phyloP scores from a whole-genome alignment of 306 rosid genomes.

The Citrullus amarus region DNA sequence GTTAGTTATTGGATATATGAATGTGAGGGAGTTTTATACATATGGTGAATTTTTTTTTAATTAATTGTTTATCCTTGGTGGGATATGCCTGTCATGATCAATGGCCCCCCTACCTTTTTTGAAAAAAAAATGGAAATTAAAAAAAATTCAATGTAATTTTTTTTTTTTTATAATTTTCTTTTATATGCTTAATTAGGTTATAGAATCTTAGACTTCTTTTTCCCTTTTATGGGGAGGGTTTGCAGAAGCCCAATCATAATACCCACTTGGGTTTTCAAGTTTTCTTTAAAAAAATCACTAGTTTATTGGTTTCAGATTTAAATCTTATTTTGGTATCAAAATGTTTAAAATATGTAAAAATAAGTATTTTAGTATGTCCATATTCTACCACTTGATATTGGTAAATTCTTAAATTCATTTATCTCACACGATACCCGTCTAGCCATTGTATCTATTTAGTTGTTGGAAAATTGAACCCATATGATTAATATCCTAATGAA shows the following conservation, averaged over 20 bases:
- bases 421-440: too few relatives aligned
- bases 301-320: background rate
- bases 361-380: too few relatives aligned
- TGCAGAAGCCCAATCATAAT: background rate
- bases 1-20: conserved; percentile 5
- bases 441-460: too few relatives aligned
- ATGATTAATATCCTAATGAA: too few relatives aligned
- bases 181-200: conserved; percentile 3
- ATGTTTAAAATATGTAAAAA: too few relatives aligned
- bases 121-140: background rate
- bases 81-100: conserved; percentile 74
- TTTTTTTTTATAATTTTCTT: too few relatives aligned
- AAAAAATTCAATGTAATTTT: background rate
- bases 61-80: conserved; percentile 26
- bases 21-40: conserved; percentile 2
- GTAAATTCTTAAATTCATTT: too few relatives aligned
- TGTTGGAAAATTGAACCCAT: too few relatives aligned
- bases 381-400: too few relatives aligned
- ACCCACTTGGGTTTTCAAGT: conserved; percentile 3
- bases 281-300: background rate
- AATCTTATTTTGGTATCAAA: background rate
- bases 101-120: conserved; percentile 8
- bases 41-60: background rate
- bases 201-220: background rate
- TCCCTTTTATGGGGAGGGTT: background rate